These are phyloP conservation scores for Allium fistulosum DNA, from an alignment of 106 monocot species.

Conservation along the genomic window DNA sequence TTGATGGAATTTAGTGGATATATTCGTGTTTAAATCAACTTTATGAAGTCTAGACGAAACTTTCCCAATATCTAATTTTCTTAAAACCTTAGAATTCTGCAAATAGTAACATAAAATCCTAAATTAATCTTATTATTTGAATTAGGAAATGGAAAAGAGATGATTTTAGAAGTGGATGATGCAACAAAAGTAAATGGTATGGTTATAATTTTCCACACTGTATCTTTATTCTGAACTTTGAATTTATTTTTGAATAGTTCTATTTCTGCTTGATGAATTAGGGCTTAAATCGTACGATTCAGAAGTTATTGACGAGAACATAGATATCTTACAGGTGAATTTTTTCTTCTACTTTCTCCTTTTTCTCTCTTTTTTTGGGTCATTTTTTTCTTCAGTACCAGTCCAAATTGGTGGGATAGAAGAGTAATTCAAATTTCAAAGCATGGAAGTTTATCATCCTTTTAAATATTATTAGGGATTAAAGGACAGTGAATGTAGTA, in stretches of 20 bases:
- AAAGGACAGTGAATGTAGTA: slow-evolving; percentile 9
- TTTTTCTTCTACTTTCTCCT: background rate
- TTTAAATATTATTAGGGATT: background rate
- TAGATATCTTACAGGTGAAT: slow-evolving; percentile 11
- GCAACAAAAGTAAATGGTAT: slow-evolving; percentile 9
- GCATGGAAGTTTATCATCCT: too few species aligned
- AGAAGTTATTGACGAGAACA: slow-evolving; percentile 7
- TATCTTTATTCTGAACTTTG: background rate
- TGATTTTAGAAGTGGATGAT: background rate
- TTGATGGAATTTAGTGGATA: background rate
- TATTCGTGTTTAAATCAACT: too few species aligned
- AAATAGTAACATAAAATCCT: too few species aligned
- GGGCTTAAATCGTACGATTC: background rate
- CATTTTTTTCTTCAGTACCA: background rate
- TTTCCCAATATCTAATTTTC: too few species aligned
- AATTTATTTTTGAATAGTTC: slow-evolving; percentile 1
- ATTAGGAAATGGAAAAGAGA: background rate
- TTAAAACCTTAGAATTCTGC: too few species aligned
- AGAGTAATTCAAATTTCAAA: too few species aligned
- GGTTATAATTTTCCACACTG: background rate
- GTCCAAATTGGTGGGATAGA: background rate
- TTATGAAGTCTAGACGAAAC: too few species aligned
- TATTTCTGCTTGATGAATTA: slow-evolving; percentile 11
- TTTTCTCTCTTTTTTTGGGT: too few species aligned
- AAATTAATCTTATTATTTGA: background rate